Base-by-base conservation (phyloP, 176 grass and related monocot species). In the Echinochloa phyllopogon region DNA sequence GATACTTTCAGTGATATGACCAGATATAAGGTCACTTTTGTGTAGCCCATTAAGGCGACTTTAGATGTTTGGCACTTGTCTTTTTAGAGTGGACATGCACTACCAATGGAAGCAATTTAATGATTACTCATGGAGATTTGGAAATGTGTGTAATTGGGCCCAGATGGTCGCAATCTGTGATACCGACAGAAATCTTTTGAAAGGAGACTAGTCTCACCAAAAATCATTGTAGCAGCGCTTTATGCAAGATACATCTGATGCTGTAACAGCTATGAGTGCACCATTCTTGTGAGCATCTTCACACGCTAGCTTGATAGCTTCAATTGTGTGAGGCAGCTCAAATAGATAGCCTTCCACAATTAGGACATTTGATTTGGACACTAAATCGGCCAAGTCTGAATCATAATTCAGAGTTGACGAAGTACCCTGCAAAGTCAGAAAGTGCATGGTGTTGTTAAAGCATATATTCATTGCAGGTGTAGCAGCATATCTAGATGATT, bases 161-260 rank as follows among this genome's bases (percentile, higher is more conserved):
- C 6, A 79, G 33, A 55, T 51, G 43, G 75, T 39, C 27, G 44
- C 53, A 86, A 64, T 49, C 12, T 74, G 38, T 36, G 44, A 75
- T 36, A 80, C 39, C 52, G 75, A 65, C 18, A 86, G 47, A 85
- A 77, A 84, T 72, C 0, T 2, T 57, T 42, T 40, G 18, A 16
- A 52, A 70, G 78, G 21, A 78, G 5, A 37, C 6, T 51, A 56
- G 48, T 37, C 96, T 94, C 84, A 99, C 93, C 96, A 84, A 70
- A 94, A 99, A 77, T 94, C 81, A 88, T 85, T 85, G 81, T 94
- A 94, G 81, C 96, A 96, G 65, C 86, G 78, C 40, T 96, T 86
- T 74, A 99, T 96, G 78, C 96, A 99, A 83, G 93, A 96, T 25
- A 96, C 87, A 76, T 96, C 93, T 52, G 96, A 99, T 78, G 93